These are phyloP conservation scores for Nepenthes alata DNA, from an alignment of 179 eudicot genomes.

Conservation along the genomic window DNA sequence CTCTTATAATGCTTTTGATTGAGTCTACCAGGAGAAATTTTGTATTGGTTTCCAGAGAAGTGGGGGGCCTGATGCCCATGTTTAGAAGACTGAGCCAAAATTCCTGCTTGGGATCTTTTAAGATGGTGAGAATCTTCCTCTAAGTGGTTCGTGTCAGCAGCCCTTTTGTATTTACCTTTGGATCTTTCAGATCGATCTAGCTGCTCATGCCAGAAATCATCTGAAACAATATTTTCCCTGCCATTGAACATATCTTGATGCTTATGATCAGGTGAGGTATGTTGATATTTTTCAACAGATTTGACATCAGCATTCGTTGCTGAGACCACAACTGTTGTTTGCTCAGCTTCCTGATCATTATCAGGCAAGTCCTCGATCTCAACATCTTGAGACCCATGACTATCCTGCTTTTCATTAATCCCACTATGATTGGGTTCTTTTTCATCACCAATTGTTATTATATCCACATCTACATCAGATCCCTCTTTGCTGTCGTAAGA, in stretches of 20 bases:
- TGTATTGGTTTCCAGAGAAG: no score
- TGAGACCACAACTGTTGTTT: conserved; percentile 15
- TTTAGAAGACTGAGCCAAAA: not conserved
- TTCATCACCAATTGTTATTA: conserved; percentile 71
- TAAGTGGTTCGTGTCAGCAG: conserved; percentile 23
- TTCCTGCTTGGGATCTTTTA: conserved; percentile 41
- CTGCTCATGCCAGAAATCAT: conserved; percentile 25
- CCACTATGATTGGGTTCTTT: conserved; percentile 41
- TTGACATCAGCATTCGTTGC: conserved; percentile 18
- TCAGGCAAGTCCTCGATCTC: conserved; percentile 48
- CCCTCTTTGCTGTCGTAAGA: conserved; percentile 89
- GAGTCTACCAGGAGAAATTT: conserved; percentile 12
- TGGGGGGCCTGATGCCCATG: no score
- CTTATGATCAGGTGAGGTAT: conserved; percentile 23
- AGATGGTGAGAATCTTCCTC: conserved; percentile 33
- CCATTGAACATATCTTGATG: conserved; percentile 16
- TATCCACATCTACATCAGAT: conserved; percentile 91
- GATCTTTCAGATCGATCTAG: conserved; percentile 21
- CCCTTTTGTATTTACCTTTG: conserved; percentile 51
- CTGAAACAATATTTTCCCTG: conserved; percentile 22
- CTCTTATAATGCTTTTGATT: conserved; percentile 28
- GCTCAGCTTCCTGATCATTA: conserved; percentile 34
- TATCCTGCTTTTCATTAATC: conserved; percentile 36
- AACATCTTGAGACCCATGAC: conserved; percentile 44
- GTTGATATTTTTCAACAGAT: conserved; percentile 21